Evolutionary conservation across 148 eudicot genomes (phyloP).

Genomic region (Pouteria glomerata): DNA sequence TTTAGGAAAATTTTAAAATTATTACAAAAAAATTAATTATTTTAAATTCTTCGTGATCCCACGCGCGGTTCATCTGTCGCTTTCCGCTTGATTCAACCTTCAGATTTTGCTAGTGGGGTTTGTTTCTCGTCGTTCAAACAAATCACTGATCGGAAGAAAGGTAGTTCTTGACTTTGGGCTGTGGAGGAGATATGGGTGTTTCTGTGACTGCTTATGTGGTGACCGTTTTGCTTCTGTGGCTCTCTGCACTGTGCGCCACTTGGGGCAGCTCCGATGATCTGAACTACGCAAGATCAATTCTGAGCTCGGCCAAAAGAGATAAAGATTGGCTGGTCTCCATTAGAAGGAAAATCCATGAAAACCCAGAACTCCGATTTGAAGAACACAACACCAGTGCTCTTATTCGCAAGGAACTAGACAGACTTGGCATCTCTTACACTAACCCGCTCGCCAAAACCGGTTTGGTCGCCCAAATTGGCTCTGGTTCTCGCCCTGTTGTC

Average conservation of each 20-base stretch:
- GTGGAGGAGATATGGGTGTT: background rate
- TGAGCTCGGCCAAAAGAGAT: conserved; percentile 42
- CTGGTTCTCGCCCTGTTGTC: conserved; percentile 60
- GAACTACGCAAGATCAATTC: conserved; percentile 31
- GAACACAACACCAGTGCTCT: conserved; percentile 77
- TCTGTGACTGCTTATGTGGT: background rate
- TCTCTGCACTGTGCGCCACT: conserved; percentile 5
- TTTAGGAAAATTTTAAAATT: too few species aligned
- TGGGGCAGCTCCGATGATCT: conserved; percentile 32
- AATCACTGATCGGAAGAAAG: background rate
- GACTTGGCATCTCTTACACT: conserved; percentile 52
- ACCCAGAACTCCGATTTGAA: conserved; percentile 76
- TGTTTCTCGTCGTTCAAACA: background rate
- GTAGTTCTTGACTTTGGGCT: background rate
- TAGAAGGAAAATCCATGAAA: conserved; percentile 73
- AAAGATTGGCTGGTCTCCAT: conserved; percentile 59
- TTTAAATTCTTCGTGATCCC: too few species aligned
- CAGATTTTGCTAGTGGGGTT: too few species aligned
- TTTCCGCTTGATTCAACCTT: too few species aligned
- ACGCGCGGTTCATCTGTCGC: too few species aligned
- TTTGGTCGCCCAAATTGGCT: conserved; percentile 64
- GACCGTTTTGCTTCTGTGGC: conserved; percentile 11
- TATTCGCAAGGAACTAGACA: conserved; percentile 63
- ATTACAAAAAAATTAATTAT: too few species aligned
- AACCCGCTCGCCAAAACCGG: conserved; percentile 88